These are phyloP conservation scores for Talaromyces verruculosus DNA, from an alignment of 2,329 filamentous ascomycete genomes.

Conservation along the genomic window DNA sequence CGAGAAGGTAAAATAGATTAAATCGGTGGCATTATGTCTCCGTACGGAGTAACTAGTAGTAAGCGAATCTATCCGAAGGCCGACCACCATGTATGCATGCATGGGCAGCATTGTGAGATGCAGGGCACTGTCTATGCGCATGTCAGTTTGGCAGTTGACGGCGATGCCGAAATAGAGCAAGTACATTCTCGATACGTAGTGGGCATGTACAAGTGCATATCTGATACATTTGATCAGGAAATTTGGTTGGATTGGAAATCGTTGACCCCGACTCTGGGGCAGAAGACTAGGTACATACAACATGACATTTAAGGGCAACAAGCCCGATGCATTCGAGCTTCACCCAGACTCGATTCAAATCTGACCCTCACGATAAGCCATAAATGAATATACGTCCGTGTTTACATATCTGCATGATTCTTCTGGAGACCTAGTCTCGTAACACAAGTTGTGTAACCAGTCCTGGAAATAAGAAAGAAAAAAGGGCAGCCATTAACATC, in stretches of 20 bases:
- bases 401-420: background rate
- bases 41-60: background rate
- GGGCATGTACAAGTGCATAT: background rate
- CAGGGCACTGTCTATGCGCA: background rate
- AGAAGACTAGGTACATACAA: background rate
- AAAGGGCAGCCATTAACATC: background rate
- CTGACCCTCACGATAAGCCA: background rate
- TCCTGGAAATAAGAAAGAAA: background rate
- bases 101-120: background rate
- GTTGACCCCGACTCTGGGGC: background rate
- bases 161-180: background rate
- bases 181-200: no score
- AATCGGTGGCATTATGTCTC: background rate
- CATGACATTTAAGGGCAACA: background rate
- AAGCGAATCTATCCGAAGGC: slow-evolving; percentile 4
- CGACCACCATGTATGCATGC: background rate
- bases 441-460: background rate
- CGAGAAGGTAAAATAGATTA: background rate
- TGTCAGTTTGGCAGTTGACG: background rate
- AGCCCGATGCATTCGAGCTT: background rate
- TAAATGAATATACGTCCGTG: background rate
- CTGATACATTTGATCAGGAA: background rate
- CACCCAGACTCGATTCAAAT: background rate
- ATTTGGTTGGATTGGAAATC: background rate
- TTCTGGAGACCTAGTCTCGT: background rate